Conservation (phyloP, 108 stramenopile species). For the Nitzschia putrida region DNA sequence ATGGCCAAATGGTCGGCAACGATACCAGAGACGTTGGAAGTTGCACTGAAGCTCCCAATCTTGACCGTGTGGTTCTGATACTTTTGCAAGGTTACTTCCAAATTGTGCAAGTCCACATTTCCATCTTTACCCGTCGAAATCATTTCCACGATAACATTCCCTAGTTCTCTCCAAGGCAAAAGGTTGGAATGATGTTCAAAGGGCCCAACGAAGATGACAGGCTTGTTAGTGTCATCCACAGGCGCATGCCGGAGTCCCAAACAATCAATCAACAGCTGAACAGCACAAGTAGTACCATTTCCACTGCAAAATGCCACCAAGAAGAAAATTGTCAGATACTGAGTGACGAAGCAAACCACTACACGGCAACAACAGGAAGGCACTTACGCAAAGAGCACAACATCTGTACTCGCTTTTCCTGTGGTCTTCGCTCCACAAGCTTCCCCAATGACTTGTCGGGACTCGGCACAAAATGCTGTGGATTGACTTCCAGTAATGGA, state of each 20-base stretch:
- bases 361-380: neutral
- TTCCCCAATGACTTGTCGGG: slow-evolving; percentile 89
- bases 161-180: slow-evolving; percentile 94
- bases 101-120: slow-evolving; percentile 66
- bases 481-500: slow-evolving; percentile 85
- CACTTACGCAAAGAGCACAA: slow-evolving; percentile 85
- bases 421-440: slow-evolving; percentile 81
- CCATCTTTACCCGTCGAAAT: slow-evolving; percentile 46
- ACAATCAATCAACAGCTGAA: slow-evolving; percentile 74
- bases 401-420: slow-evolving; percentile 85
- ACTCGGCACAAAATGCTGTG: slow-evolving; percentile 90
- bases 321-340: neutral
- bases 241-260: slow-evolving; percentile 45
- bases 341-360: neutral
- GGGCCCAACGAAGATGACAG: slow-evolving; percentile 89
- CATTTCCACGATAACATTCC: slow-evolving; percentile 66
- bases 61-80: slow-evolving; percentile 52
- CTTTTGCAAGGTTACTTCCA: slow-evolving; percentile 66
- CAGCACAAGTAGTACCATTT: slow-evolving; percentile 91
- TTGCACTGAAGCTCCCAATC: slow-evolving; percentile 91
- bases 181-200: slow-evolving; percentile 98
- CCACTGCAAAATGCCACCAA: slow-evolving; percentile 43
- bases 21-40: slow-evolving; percentile 92
- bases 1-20: slow-evolving; percentile 83
- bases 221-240: slow-evolving; percentile 17